These are phyloP conservation scores for Neurospora sp. DNA, from an alignment of 495 filamentous ascomycete species.

Conservation along the genomic window DNA sequence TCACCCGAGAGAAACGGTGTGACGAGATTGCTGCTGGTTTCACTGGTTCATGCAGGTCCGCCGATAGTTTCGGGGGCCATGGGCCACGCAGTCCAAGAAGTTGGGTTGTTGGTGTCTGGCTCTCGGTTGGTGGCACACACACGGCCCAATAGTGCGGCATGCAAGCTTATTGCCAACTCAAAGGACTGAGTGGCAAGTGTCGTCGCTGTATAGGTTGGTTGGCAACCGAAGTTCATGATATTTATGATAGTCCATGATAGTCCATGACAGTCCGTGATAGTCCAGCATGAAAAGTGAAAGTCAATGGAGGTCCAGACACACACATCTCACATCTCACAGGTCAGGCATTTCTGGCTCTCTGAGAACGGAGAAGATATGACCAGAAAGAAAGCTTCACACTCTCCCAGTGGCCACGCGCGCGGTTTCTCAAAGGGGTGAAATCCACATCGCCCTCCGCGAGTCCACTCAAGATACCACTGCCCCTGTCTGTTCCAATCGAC, in stretches of 20 bases:
- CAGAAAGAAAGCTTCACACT: background rate
- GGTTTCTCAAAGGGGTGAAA: background rate
- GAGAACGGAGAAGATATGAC: background rate
- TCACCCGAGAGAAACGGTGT: background rate
- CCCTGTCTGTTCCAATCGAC: background rate
- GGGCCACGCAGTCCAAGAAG: background rate
- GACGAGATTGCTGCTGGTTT: background rate
- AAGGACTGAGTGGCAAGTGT: background rate
- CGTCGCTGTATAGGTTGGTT: background rate
- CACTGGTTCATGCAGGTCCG: background rate
- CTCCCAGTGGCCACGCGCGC: background rate
- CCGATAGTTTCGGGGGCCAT: background rate
- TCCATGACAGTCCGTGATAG: background rate
- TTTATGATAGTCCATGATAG: background rate
- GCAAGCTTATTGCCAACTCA: background rate
- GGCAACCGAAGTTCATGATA: background rate
- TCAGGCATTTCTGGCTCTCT: background rate
- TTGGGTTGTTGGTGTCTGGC: background rate
- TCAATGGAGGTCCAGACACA: background rate
- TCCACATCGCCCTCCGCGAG: background rate
- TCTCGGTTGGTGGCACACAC: background rate
- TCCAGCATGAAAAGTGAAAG: no score
- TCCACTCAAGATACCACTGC: background rate
- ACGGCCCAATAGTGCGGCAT: background rate
- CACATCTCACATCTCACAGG: background rate